These are phyloP conservation scores for Vitis hybrid DNA, from an alignment of 177 flowering plant genomes.

Conservation along the genomic window DNA sequence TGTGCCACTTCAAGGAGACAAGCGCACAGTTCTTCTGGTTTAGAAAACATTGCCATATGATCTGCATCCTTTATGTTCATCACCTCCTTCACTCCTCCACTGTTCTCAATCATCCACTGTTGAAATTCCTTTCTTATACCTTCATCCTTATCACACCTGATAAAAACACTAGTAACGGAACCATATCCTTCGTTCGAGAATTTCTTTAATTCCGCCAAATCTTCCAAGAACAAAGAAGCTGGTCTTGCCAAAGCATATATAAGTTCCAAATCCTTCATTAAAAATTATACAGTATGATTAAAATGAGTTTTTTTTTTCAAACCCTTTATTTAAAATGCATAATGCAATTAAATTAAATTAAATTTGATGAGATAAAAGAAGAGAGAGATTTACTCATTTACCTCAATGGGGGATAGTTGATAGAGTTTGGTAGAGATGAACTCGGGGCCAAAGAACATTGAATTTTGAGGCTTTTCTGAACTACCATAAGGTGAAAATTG, in stretches of 20 bases:
- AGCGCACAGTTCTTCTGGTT: slow-evolving; percentile 27
- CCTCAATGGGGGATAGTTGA: slow-evolving; percentile 37
- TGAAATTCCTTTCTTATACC: slow-evolving; percentile 29
- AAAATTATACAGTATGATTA: too few relatives aligned
- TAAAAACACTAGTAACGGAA: slow-evolving; percentile 26
- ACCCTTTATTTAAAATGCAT: too few relatives aligned
- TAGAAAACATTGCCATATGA: slow-evolving; percentile 52
- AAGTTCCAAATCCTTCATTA: slow-evolving; percentile 29
- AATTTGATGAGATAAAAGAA: too few relatives aligned
- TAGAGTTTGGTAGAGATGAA: slow-evolving; percentile 25
- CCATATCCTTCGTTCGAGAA: slow-evolving; percentile 32
- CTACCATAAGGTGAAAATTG: slow-evolving; percentile 18
- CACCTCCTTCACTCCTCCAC: slow-evolving; percentile 33
- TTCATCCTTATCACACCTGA: slow-evolving; percentile 32
- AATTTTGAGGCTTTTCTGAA: slow-evolving; percentile 9
- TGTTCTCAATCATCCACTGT: slow-evolving; percentile 39
- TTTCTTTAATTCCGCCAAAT: slow-evolving; percentile 16
- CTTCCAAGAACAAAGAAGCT: slow-evolving; percentile 21
- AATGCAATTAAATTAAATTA: too few relatives aligned
- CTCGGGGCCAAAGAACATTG: slow-evolving; percentile 37
- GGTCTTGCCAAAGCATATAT: slow-evolving; percentile 25
- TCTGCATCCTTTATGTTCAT: slow-evolving; percentile 32
- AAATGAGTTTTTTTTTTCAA: too few relatives aligned
- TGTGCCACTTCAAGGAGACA: slow-evolving; percentile 25
- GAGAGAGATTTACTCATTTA: not conserved